Evolutionary conservation across 1,139 yeast species (phyloP), one percentile per base, ranked within the genome.

Genomic region (Waltiozyma sp.): DNA sequence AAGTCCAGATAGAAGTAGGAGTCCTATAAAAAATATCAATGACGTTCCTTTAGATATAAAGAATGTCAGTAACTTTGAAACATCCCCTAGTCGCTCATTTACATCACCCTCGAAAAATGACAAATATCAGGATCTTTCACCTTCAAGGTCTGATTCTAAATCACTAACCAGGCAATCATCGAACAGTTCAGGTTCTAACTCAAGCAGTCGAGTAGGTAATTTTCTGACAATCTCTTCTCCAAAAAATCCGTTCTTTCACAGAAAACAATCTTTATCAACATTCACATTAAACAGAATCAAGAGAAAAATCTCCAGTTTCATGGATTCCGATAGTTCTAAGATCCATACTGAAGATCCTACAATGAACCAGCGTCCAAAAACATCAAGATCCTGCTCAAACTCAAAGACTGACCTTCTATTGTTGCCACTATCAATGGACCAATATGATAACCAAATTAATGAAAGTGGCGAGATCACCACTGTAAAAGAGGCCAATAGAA

Each of bases 401-500:
- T 31, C 26, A n/a, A 36, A n/a, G 19, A 36, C 8, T 4, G 21
- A 35, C 16, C 11, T 16, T 13, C 11, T 13, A 4, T 7, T 18
- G 36, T 16, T 18, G 11, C 21, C 35, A n/a, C 15, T 33, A 14
- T 9, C 36, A 6, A 16, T 13, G 5, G 36, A 33, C 16, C 19
- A 33, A 7, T 7, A 14, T 15, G 36, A 33, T 33, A 18, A 15
- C 23, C 38, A 28, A 28, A 37, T 2, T 35, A 41, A 5, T 21
- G 23, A 21, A 8, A 2, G 42, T 40, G 21, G 43, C 45, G 19
- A 51, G 10, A 11, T 14, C 18, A 36, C 6, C 19, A 11, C 28
- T 3, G 14, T 4, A 9, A 36, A 36, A 36, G 38, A 36, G 4
- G 38, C 26, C 6, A 36, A 40, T 13, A 43, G 59, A 35, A 51